Evolutionary conservation across 169 alveolate species (phyloP).

Genomic region (Fabrea salina): DNA sequence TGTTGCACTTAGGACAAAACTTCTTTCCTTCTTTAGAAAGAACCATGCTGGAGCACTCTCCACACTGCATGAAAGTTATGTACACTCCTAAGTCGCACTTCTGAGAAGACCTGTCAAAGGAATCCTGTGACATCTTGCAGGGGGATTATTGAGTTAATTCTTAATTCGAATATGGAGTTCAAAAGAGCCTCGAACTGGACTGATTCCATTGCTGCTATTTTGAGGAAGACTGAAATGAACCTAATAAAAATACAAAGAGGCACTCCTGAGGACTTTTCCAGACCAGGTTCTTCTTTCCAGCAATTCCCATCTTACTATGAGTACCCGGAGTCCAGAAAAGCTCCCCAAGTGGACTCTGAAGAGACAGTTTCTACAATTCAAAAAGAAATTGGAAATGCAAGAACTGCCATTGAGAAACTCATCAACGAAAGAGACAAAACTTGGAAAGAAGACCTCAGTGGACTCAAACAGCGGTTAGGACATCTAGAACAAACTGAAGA

Average conservation of each 20-base stretch:
- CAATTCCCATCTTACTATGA: background rate
- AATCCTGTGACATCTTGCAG: too few relatives aligned
- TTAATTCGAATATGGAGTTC: background rate
- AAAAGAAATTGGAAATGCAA: too few relatives aligned
- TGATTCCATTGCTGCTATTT: background rate
- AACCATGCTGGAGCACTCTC: too few relatives aligned
- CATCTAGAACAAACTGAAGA: background rate
- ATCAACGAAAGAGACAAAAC: background rate
- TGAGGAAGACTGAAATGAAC: conserved; percentile 21
- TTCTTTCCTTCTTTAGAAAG: too few relatives aligned
- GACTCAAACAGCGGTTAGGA: background rate
- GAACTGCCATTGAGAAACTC: background rate
- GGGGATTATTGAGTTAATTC: background rate
- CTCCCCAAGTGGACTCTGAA: background rate
- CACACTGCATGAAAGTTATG: too few relatives aligned
- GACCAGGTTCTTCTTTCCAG: background rate
- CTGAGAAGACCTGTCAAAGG: too few relatives aligned
- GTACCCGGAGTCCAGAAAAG: background rate
- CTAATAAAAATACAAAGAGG: background rate
- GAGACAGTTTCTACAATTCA: too few relatives aligned
- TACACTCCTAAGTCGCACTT: too few relatives aligned
- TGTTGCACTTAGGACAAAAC: too few relatives aligned
- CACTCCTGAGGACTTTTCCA: background rate
- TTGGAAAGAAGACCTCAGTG: background rate
- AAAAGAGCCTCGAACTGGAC: background rate